Evolutionary conservation across 2,329 filamentous ascomycete species (phyloP), one percentile per base, ranked within the genome.

Genomic region (Epichloe baconii): DNA sequence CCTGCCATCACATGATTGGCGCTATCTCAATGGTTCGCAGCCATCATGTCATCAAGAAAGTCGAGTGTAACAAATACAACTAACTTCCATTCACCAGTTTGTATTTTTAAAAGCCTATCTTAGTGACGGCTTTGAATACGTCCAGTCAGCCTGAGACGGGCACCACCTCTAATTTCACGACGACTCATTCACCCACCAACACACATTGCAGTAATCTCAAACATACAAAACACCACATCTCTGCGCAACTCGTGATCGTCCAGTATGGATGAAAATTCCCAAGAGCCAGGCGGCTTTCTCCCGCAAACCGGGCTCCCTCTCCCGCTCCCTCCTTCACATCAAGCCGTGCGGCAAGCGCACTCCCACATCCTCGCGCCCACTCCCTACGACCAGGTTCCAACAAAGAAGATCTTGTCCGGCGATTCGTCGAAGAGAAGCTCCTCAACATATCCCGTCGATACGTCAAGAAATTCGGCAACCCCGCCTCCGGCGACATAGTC

Each of bases 321-420:
- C 79, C 79, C 1, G 69, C 78, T 0, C 77, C 77, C 3, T 78
- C 72, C 52, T 67, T 66, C 11, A 61, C 71, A 12, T 78, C 77
- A 6, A 66, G 60, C 42, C 68, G 41, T 60, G 62, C 58, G 59
- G 60, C 47, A 56, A 66, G 57, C 62, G 65, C 64, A 7, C 69
- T 83, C 5, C 80, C 80, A 5, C 77, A 75, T 48, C 80, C 79
- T 0, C 71, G 80, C 43, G 65, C 67, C 21, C 74, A 70, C 36
- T 68, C 79, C 0, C 61, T 84, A 1, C 68, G 69, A 14, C 70
- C 79, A 0, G 79, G 79, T 0, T 82, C 78, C 0, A 71, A 66
- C 36, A 83, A 82, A 56, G 80, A 83, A 58, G 77, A 79, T 51
- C 71, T 77, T 44, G 75, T 80, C 10, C 70, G 79, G 43, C 67